Conservation (phyloP, 202 grass and related monocot genomes). For the Setaria italica region DNA sequence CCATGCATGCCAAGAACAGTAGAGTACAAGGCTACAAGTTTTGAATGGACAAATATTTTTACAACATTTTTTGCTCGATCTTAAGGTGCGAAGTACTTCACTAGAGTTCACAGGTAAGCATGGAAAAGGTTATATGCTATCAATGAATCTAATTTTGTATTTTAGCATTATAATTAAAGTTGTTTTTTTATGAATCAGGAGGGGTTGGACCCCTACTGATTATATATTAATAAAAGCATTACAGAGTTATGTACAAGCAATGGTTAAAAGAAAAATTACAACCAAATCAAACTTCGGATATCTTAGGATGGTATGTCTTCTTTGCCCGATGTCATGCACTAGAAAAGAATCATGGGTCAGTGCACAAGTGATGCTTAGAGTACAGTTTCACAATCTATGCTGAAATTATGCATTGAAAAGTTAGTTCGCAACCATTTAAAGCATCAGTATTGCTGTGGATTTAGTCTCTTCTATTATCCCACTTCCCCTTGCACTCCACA, state of each 20-base stretch:
- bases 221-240: too few species aligned
- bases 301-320: too few species aligned
- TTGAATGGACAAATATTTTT: neutral
- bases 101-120: slow-evolving; percentile 31
- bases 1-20: slow-evolving; percentile 31
- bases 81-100: neutral
- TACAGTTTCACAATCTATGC: neutral
- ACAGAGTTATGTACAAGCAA: too few species aligned
- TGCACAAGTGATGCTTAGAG: slow-evolving; percentile 5
- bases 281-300: too few species aligned
- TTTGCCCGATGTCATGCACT: neutral
- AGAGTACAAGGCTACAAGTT: slow-evolving; percentile 11
- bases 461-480: neutral
- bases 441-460: neutral
- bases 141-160: neutral
- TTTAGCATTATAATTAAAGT: neutral
- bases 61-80: slow-evolving; percentile 30
- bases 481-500: neutral
- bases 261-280: too few species aligned
- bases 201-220: too few species aligned
- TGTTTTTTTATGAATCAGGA: too few species aligned
- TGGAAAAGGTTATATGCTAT: neutral
- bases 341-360: neutral
- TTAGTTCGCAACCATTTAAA: neutral
- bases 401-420: slow-evolving; percentile 23